Conservation (phyloP, 1,139 yeast species). For the Blastobotrys proliferans region DNA sequence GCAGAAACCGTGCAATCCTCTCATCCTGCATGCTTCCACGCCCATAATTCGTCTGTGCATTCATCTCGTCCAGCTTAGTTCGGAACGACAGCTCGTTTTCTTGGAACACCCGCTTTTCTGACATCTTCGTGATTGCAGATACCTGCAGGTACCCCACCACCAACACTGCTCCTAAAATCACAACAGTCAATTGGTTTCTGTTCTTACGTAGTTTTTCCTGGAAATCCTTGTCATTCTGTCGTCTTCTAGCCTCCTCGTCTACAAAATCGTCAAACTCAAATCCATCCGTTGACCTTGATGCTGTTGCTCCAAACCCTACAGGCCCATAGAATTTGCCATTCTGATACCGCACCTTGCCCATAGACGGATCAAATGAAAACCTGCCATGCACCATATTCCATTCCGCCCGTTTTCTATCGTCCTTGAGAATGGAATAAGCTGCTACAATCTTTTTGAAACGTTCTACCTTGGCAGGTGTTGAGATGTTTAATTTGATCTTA, state of each 20-base stretch:
- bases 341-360: constrained; percentile 1
- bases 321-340: constrained; percentile 3
- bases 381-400: constrained; percentile 31
- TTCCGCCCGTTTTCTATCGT: constrained; percentile 45
- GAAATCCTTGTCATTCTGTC: constrained; percentile 27
- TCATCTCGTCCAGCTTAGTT: constrained; percentile 24
- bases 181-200: constrained; percentile 27
- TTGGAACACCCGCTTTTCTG: constrained; percentile 22
- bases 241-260: constrained; percentile 15
- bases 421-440: constrained; percentile 69
- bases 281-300: background rate
- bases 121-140: constrained; percentile 22
- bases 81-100: constrained; percentile 22
- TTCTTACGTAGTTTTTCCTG: constrained; percentile 29
- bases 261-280: constrained; percentile 11
- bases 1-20: constrained; percentile 31
- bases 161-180: constrained; percentile 24
- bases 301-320: constrained; percentile 4
- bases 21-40: constrained; percentile 28
- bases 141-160: constrained; percentile 30
- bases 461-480: constrained; percentile 29
- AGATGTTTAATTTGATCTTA: constrained; percentile 7
- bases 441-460: constrained; percentile 68
- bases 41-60: constrained; percentile 27
- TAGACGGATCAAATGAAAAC: constrained; percentile 24